Base-by-base conservation (phyloP, 345 rosid species). In the Salix caprea region DNA sequence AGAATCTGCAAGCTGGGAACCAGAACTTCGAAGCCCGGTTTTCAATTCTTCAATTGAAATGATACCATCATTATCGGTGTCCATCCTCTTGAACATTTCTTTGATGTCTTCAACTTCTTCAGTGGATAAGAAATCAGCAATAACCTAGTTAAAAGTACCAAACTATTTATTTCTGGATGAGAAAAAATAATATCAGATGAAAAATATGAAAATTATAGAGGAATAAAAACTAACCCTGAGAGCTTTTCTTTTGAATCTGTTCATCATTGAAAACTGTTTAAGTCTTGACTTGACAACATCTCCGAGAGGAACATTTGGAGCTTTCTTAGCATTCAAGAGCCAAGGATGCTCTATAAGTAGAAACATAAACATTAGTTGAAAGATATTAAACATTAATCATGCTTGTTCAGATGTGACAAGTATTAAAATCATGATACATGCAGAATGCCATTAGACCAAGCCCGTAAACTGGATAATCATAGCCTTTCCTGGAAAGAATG, bases 221-320 rank as follows among this genome's bases (percentile, higher is more conserved):
- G 44, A 72, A 67, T 34, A 34, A 69, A 77, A 75, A 76, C 97
- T 72, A 71, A 96, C 99, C 97, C 97, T 88, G 61, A 96, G 86
- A 40, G 97, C 98, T 91, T 96, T 94, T 89, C 99, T 94, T 88
- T 96, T 96, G 91, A 96, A 96, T 89, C 98, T 88, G 89, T 96
- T 96, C 99, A 94, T 96, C 93, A 94, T 89, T 32, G 99, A 96
- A 84, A 96, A 96, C 75, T 96, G 99, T 86, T 94, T 94, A 48
- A 96, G 90, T 83, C 99, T 90, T 56, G 99, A 87, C 85, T 89
- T 96, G 78, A 96, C 99, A 82, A 90, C 97, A 88, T 96, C 99
- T 65, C 99, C 99, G 74, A 94, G 99, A 80, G 96, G 96, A 73
- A 91, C 91, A 86, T 96, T 91, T 50, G 99, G 93, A 81, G 97